phyloP scores from a whole-genome alignment of 2,329 filamentous ascomycete species.

The Lecanicillium sp. region DNA sequence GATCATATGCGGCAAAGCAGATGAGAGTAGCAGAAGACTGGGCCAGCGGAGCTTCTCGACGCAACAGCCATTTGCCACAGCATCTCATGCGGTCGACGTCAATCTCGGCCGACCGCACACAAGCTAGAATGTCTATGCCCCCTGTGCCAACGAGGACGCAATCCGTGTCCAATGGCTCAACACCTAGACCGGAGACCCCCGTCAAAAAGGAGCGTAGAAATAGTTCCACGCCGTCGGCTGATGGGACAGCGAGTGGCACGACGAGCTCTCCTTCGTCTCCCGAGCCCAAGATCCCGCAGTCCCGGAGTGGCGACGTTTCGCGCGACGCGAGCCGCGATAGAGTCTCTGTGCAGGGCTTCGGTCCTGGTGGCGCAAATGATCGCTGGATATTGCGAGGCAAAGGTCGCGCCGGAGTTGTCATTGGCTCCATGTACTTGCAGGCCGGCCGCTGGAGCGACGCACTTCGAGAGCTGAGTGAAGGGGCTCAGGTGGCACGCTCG shows the following conservation, averaged over 20 bases:
- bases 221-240: constrained; percentile 43
- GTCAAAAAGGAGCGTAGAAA: constrained; percentile 42
- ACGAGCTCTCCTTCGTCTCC: constrained; percentile 34
- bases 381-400: constrained; percentile 74
- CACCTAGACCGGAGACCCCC: constrained; percentile 40
- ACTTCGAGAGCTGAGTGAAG: constrained; percentile 74
- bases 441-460: constrained; percentile 88
- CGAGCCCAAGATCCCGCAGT: constrained; percentile 32
- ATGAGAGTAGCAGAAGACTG: constrained; percentile 38
- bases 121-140: constrained; percentile 77
- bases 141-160: constrained; percentile 47
- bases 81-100: constrained; percentile 47
- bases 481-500: constrained; percentile 67
- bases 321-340: constrained; percentile 48
- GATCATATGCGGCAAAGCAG: constrained; percentile 38
- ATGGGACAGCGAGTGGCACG: constrained; percentile 35
- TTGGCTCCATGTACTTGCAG: constrained; percentile 81
- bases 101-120: constrained; percentile 52
- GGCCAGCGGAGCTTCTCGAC: constrained; percentile 35
- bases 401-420: constrained; percentile 69
- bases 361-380: constrained; percentile 64
- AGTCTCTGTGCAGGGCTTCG: constrained; percentile 66
- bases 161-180: constrained; percentile 39
- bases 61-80: constrained; percentile 48
- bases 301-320: constrained; percentile 37